Evolutionary conservation across 345 rosid genomes (phyloP).

Genomic region (Crucihimalaya himalaica): DNA sequence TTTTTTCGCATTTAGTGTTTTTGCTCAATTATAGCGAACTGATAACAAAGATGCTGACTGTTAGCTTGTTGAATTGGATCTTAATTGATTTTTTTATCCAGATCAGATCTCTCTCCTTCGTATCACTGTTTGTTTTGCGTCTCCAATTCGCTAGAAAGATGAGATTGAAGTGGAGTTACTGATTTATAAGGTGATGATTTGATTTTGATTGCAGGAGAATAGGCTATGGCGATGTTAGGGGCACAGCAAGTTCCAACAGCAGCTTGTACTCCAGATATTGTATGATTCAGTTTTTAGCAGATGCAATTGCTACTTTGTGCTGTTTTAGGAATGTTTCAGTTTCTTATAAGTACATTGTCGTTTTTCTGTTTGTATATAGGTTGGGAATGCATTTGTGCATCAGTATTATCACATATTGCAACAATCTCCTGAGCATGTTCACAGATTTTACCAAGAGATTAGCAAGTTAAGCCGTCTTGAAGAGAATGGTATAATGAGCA

Average conservation of each 20-base stretch:
- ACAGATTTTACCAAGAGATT: constrained; percentile 86
- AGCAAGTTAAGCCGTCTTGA: constrained; percentile 96
- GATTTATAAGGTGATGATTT: background rate
- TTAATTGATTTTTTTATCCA: background rate
- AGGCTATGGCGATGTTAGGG: constrained; percentile 51
- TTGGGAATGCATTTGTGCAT: constrained; percentile 92
- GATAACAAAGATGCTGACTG: background rate
- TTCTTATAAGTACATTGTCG: constrained; percentile 11
- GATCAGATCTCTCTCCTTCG: constrained; percentile 28
- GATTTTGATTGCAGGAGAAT: constrained; percentile 32
- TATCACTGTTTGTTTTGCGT: background rate
- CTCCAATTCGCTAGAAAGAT: background rate
- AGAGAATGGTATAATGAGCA: constrained; percentile 64
- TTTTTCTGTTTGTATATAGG: constrained; percentile 46
- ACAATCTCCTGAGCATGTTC: constrained; percentile 88
- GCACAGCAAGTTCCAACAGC: constrained; percentile 51
- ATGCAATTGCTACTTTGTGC: background rate
- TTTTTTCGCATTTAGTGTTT: background rate
- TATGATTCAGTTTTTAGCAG: constrained; percentile 29
- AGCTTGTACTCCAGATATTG: constrained; percentile 50
- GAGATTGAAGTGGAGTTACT: background rate
- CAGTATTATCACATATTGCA: constrained; percentile 89
- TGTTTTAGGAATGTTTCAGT: background rate
- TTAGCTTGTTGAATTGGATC: background rate
- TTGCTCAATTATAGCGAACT: background rate